These are phyloP conservation scores for Sonneratia alba DNA, from an alignment of 345 rosid genomes.

Conservation along the genomic window DNA sequence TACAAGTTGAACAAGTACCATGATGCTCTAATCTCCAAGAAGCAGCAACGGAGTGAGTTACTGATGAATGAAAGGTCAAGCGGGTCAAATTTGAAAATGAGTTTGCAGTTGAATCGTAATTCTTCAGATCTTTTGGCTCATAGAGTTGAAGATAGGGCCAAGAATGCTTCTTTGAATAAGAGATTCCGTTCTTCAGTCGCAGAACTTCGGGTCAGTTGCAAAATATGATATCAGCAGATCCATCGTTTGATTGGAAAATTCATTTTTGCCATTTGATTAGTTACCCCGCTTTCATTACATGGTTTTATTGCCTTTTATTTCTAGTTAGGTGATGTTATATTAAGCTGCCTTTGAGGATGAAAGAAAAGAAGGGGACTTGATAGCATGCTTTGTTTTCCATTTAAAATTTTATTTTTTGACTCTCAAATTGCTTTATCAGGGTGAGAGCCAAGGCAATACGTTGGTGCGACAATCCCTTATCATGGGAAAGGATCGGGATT, in stretches of 20 bases:
- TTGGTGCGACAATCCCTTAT: constrained; percentile 25
- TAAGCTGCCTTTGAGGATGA: neutral
- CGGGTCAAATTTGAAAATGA: constrained; percentile 32
- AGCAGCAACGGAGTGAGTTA: constrained; percentile 35
- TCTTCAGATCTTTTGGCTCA: constrained; percentile 33
- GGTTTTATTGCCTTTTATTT: neutral
- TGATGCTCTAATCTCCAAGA: constrained; percentile 28
- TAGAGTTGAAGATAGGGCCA: constrained; percentile 43
- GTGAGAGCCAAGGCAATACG: constrained; percentile 28
- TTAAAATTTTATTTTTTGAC: neutral
- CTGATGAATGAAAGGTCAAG: constrained; percentile 29
- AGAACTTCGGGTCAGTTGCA: constrained; percentile 37
- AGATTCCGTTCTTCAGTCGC: constrained; percentile 42
- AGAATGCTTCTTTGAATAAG: constrained; percentile 38
- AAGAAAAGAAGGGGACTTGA: neutral
- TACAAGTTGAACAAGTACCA: constrained; percentile 22
- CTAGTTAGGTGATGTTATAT: neutral
- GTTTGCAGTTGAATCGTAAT: constrained; percentile 28
- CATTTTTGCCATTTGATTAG: neutral
- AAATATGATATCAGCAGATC: neutral
- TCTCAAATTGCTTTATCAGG: constrained; percentile 17
- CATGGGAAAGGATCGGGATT: constrained; percentile 38
- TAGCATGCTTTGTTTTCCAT: neutral
- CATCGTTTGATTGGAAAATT: neutral
- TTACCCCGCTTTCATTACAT: neutral